Evolutionary conservation across 192 early-diverging fungal genomes (phyloP), one percentile per base, ranked within the genome.

Genomic region (Backusella tuberculispora): DNA sequence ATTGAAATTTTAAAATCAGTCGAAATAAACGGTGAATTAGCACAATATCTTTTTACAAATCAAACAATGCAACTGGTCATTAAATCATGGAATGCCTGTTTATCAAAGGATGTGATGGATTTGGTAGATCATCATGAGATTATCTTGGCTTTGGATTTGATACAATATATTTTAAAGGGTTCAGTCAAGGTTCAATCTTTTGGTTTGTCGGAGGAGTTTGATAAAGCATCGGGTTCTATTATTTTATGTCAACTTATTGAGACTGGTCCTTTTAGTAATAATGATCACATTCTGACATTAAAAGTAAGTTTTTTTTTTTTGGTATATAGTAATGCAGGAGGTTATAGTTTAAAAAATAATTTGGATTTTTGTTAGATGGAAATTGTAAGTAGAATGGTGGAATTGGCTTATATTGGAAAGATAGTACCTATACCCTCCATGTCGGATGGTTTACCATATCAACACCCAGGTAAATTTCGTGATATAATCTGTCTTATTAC

Each of bases 361-460:
- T n/a, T 71, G 0, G n/a, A 15, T n/a, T 71, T 46, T 34, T 4
- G 9, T 19, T 42, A 74, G 72, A 34, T 19, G 5, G 44, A 71
- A 38, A 13, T 77, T 34, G 37, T 76, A 44, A 17, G 71, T 53
- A 45, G 60, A n/a, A 72, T 85, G 47, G 83, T 81, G n/a, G 81
- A 87, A 63, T 46, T 88, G 19, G 77, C 74, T 14, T 88, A 84
- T 74, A 75, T 84, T 15, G 87, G 86, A 63, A 83, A 79, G 44
- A 83, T 81, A 46, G 68, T 74, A 34, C 43, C 80, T 12, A 74
- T 80, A 50, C 81, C 79, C 7, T 74, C 80, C 44, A 76, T 76
- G 37, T 66, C 81, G 10, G 83, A 84, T 41, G 81, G 81, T 17
- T 79, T 81, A 1, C 87, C 87, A 6, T 86, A 88, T 64, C 87